phyloP scores from a whole-genome alignment of 2,329 filamentous ascomycete species.

The Akanthomyces muscarius region DNA sequence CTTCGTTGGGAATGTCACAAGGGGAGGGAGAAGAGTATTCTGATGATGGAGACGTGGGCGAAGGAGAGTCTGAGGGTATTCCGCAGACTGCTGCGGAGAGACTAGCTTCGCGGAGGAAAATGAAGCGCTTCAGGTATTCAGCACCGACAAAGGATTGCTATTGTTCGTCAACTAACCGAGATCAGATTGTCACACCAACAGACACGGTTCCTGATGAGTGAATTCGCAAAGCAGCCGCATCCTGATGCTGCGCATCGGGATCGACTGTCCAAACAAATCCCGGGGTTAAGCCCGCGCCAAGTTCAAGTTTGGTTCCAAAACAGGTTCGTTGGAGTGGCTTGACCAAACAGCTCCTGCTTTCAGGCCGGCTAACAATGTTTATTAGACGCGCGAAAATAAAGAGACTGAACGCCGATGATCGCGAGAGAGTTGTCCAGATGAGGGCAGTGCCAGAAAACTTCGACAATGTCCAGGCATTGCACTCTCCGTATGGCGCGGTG shows the following conservation, averaged over 20 bases:
- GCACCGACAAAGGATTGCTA: no score
- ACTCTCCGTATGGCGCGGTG: slow-evolving; percentile 62
- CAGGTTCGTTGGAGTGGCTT: slow-evolving; percentile 54
- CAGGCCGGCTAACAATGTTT: slow-evolving; percentile 18
- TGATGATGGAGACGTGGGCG: slow-evolving; percentile 14
- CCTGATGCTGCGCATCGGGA: slow-evolving; percentile 89
- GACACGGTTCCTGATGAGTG: slow-evolving; percentile 95
- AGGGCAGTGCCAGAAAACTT: slow-evolving; percentile 67
- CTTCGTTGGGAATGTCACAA: neutral
- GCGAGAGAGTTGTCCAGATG: slow-evolving; percentile 69
- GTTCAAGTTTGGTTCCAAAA: slow-evolving; percentile 99
- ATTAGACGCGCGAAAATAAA: slow-evolving; percentile 66
- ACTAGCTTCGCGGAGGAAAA: slow-evolving; percentile 56
- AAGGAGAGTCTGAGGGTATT: slow-evolving; percentile 7
- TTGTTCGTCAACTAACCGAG: neutral
- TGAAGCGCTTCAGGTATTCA: slow-evolving; percentile 73
- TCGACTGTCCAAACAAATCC: slow-evolving; percentile 81
- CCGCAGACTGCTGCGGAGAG: slow-evolving; percentile 53
- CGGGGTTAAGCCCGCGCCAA: slow-evolving; percentile 83
- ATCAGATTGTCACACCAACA: slow-evolving; percentile 86
- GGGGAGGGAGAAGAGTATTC: slow-evolving; percentile 13
- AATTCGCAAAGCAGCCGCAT: slow-evolving; percentile 91
- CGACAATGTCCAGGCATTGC: slow-evolving; percentile 64
- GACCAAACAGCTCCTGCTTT: neutral
- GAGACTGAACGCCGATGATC: slow-evolving; percentile 64